Evolutionary conservation across 176 grass and related monocot species (phyloP).

Genomic region (Musa acuminata): DNA sequence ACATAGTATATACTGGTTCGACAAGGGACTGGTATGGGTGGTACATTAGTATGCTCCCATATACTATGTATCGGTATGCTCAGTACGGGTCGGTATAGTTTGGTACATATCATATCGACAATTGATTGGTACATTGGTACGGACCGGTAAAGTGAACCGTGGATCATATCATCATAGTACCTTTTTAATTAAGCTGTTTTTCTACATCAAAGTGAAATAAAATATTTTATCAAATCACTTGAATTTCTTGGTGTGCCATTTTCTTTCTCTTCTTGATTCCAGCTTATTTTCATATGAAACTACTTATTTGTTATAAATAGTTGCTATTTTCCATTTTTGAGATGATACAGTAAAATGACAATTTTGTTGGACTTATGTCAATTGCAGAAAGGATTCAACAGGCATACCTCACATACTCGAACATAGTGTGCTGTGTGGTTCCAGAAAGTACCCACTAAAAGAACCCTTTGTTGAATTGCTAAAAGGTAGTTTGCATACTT

Average conservation of each 20-base stretch:
- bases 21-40: too few relatives aligned
- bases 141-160: too few relatives aligned
- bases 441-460: conserved; percentile 96
- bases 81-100: too few relatives aligned
- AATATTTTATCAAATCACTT: too few relatives aligned
- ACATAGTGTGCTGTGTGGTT: conserved; percentile 94
- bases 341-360: background rate
- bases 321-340: background rate
- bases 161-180: too few relatives aligned
- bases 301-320: background rate
- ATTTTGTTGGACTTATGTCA: background rate
- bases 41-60: too few relatives aligned
- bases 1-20: too few relatives aligned
- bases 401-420: conserved; percentile 99
- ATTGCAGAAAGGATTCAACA: conserved; percentile 80
- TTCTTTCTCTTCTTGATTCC: background rate
- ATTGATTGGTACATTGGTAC: too few relatives aligned
- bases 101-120: too few relatives aligned
- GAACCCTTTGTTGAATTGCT: conserved; percentile 99
- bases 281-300: background rate
- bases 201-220: too few relatives aligned
- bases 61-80: too few relatives aligned
- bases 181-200: too few relatives aligned
- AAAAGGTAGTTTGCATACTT: conserved; percentile 93
- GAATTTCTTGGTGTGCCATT: background rate